These are phyloP conservation scores for Polygonum aviculare DNA, from an alignment of 148 eudicot genomes.

Conservation along the genomic window DNA sequence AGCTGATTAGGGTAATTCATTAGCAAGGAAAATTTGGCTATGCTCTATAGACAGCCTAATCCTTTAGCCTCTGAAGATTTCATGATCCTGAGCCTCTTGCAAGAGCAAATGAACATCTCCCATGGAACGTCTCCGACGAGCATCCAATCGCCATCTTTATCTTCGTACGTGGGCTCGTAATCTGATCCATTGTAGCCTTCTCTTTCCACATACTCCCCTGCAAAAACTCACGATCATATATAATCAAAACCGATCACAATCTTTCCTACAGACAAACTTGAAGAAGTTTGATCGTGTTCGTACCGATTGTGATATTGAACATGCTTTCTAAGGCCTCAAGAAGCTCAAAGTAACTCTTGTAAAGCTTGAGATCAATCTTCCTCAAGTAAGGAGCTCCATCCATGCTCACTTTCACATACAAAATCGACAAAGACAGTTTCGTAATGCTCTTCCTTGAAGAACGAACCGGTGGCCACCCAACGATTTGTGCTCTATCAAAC, in stretches of 20 bases:
- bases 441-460: slow-evolving; percentile 29
- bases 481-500: slow-evolving; percentile 26
- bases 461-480: slow-evolving; percentile 44
- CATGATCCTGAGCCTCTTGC: slow-evolving; percentile 79
- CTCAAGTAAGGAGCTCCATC: slow-evolving; percentile 46
- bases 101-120: slow-evolving; percentile 68
- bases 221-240: neutral
- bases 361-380: slow-evolving; percentile 35
- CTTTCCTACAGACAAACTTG: neutral
- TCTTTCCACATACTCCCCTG: slow-evolving; percentile 20
- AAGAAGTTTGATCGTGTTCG: neutral
- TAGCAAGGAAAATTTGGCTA: neutral
- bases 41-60: slow-evolving; percentile 26
- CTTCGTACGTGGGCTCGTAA: slow-evolving; percentile 29
- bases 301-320: slow-evolving; percentile 34
- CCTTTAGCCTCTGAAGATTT: slow-evolving; percentile 76
- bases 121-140: slow-evolving; percentile 84
- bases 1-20: neutral
- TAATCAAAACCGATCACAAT: neutral
- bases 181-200: slow-evolving; percentile 34
- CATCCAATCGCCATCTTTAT: slow-evolving; percentile 55
- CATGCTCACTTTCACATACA: slow-evolving; percentile 43
- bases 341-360: slow-evolving; percentile 29
- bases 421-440: slow-evolving; percentile 8
- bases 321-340: slow-evolving; percentile 28